Evolutionary conservation across 2,329 filamentous ascomycete species (phyloP).

Genomic region (Xylaria digitata): DNA sequence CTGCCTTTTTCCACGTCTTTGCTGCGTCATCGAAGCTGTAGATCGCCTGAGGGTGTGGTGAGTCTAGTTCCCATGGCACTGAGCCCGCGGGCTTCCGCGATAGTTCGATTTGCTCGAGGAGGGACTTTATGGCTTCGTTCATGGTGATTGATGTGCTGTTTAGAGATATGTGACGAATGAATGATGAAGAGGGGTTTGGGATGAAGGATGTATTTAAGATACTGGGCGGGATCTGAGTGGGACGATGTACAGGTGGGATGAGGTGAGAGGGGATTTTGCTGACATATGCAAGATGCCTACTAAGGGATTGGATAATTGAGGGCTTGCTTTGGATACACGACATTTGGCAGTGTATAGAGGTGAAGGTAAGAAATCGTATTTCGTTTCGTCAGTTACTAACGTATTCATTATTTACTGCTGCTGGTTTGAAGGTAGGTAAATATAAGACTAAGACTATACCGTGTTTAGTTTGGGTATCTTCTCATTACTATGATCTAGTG

Average conservation of each 20-base stretch:
- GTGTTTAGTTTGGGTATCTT: constrained; percentile 26
- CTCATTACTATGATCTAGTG: constrained; percentile 22
- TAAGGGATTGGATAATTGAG: neutral
- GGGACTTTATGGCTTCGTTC: constrained; percentile 43
- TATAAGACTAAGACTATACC: neutral
- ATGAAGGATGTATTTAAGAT: neutral
- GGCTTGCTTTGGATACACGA: neutral
- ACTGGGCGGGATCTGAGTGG: neutral
- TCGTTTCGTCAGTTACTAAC: neutral
- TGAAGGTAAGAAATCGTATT: neutral
- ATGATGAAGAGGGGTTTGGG: neutral
- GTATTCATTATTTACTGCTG: neutral
- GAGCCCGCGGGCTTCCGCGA: constrained; percentile 31
- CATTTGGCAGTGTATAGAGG: neutral
- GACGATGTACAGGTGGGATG: constrained; percentile 1
- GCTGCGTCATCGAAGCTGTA: constrained; percentile 40
- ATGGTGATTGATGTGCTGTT: constrained; percentile 24
- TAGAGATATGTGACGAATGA: neutral
- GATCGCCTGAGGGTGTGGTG: constrained; percentile 45
- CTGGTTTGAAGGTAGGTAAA: neutral
- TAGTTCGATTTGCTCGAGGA: constrained; percentile 37
- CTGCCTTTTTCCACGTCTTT: constrained; percentile 37
- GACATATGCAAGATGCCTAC: neutral
- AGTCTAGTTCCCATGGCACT: constrained; percentile 44
- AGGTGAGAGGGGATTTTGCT: neutral